Conservation (phyloP, 1,139 yeast genomes). For the Diutina mesorugosa region DNA sequence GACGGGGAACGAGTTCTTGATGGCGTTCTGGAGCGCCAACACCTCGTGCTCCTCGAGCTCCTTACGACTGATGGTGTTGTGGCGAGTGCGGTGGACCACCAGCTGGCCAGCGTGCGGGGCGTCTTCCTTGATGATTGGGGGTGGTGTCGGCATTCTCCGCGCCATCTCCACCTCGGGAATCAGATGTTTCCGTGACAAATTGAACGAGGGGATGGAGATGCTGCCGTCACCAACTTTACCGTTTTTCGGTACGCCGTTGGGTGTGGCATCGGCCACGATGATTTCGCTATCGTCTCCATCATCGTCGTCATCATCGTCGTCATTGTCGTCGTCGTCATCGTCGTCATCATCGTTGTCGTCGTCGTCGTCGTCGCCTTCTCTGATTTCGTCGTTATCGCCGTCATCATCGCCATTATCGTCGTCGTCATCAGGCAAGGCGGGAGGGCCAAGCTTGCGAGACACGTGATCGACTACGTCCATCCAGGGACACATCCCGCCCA, state of each 20-base stretch:
- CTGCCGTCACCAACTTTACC: neutral
- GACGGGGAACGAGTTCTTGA: neutral
- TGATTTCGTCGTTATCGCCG: slow-evolving; percentile 1
- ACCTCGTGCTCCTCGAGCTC: neutral
- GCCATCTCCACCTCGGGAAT: neutral
- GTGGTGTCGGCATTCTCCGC: neutral
- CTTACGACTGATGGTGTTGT: neutral
- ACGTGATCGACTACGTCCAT: slow-evolving; percentile 18
- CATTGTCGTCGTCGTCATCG: neutral
- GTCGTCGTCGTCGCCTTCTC: neutral
- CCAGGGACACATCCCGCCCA: slow-evolving; percentile 24
- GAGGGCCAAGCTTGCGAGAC: slow-evolving; percentile 14
- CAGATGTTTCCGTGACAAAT: neutral
- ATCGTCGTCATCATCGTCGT: neutral
- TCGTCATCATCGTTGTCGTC: neutral
- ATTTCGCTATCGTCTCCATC: neutral
- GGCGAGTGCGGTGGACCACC: slow-evolving; percentile 1
- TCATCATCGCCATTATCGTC: slow-evolving; percentile 10
- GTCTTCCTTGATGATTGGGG: neutral
- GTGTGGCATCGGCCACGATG: neutral
- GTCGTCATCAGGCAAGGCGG: slow-evolving; percentile 12
- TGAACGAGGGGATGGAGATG: neutral
- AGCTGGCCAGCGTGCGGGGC: neutral
- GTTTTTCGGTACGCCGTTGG: neutral
- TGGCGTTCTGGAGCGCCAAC: neutral